Evolutionary conservation across 345 rosid species (phyloP), one percentile per base, ranked within the genome.

Genomic region (Hibiscus syriacus): DNA sequence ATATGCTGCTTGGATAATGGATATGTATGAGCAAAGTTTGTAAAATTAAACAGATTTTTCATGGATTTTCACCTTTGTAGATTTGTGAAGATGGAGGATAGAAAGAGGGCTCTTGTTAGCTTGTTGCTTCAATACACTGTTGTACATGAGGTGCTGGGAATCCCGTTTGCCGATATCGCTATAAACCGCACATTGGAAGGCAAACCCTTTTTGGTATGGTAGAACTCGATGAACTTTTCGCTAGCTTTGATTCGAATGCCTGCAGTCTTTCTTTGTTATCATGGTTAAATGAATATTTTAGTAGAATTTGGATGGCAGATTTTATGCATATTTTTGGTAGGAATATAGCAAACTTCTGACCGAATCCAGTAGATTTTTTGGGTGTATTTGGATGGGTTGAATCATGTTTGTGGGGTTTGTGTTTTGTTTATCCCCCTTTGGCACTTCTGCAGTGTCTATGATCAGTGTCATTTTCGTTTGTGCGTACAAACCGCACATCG

Each of bases 61-160:
- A 12, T 63, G 54, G 8, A 8, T 23, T 16, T 39, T 43, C 32
- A 25, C n/a, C 14, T 62, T 46, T 66, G 36, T 67, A 87, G 92
- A 54, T 88, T 79, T 71, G 61, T 80, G 59, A 85, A 58, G 74
- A 64, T 36, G 65, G 93, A 81, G 23, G 93, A 88, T 46, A 84
- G 82, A 64, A 85, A 85, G 72, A 74, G 88, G 55, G 87, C 88
- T 0, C 78, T 88, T 48, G 84, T 84, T 22, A 87, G 93, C 77
- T 59, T 79, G 66, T 55, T 87, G 78, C 90, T 85, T 64, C 93
- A 88, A 38, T 82, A 84, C 70, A 70, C 82, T 38, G 77, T 88
- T 49, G 76, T 78, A 25, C 74, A 60, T 67, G 72, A 85, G 66
- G 82, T 84, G 9, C 20, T 82, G 60, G 82, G 80, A 43, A 72